A percentile compares a stretch with the other conserved stretches of the same genome.
phyloP scores from a whole-genome alignment of 352 stramenopile genomes.

The Phytophthora chlamydospora region DNA sequence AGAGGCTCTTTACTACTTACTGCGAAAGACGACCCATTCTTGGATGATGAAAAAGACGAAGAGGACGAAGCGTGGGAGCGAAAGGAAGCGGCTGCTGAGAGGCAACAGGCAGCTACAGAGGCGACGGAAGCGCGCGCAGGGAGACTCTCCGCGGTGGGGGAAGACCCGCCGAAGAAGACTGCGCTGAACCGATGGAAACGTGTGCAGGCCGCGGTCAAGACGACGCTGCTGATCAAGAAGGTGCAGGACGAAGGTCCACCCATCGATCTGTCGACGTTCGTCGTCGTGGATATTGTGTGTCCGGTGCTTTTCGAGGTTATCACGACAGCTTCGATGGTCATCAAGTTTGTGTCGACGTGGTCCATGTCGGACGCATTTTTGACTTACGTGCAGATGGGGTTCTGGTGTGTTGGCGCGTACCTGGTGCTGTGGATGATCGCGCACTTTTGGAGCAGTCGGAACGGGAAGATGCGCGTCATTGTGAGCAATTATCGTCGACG shows the following conservation, averaged over 20 bases:
- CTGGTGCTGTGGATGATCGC: slow-evolving; percentile 70
- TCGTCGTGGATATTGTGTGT: slow-evolving; percentile 78
- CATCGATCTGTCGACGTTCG: slow-evolving; percentile 79
- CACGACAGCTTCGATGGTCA: slow-evolving; percentile 54
- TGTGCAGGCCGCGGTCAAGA: slow-evolving; percentile 55
- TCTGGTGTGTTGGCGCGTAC: slow-evolving; percentile 65
- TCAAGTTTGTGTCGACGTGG: slow-evolving; percentile 59
- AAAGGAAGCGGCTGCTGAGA: slow-evolving; percentile 36
- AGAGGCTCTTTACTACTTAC: slow-evolving; percentile 46
- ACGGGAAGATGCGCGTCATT: slow-evolving; percentile 75
- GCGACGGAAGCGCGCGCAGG: slow-evolving; percentile 16
- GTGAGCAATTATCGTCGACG: slow-evolving; percentile 80
- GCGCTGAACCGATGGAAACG: slow-evolving; percentile 60
- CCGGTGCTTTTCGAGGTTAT: slow-evolving; percentile 73
- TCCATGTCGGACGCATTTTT: slow-evolving; percentile 71
- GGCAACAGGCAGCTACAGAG: slow-evolving; percentile 31
- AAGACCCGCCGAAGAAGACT: slow-evolving; percentile 19
- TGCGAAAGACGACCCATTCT: slow-evolving; percentile 61
- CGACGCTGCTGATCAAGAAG: slow-evolving; percentile 64
- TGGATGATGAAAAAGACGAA: slow-evolving; percentile 62
- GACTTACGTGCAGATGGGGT: slow-evolving; percentile 73
- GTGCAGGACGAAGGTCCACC: slow-evolving; percentile 57
- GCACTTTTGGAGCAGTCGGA: slow-evolving; percentile 85
- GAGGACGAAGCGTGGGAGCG: slow-evolving; percentile 54
- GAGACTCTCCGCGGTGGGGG: slow-evolving; percentile 20